Base-by-base conservation (phyloP, 2,329 filamentous ascomycete genomes). In the Bipolaris sorokiniana region DNA sequence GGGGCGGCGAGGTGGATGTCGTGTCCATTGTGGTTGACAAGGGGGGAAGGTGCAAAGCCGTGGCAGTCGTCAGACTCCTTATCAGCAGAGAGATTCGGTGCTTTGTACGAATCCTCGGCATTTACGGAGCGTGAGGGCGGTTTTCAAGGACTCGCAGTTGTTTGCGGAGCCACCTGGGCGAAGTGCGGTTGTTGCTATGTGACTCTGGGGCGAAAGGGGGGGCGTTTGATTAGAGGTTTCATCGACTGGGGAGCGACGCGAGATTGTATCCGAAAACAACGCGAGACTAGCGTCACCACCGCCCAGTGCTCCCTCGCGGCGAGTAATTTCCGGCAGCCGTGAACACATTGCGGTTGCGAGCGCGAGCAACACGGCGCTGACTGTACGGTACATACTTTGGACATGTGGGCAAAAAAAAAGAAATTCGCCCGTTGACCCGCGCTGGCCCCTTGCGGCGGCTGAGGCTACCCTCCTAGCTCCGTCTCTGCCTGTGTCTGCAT, bases 1-100 rank as follows among this genome's bases (percentile, higher is more conserved):
- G 81, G 65, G 81, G 65, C 46, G 71, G 69, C 58, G 80, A 68
- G 82, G 83, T 72, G 55, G 73, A 61, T 37, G 67, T 59, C 31
- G 67, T 58, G 55, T 73, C 71, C 70, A 72, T 72, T 50, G 51
- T 59, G 54, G 56, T 63, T 50, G 59, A 58, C 49, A 66, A 55
- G 62, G 58, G 58, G 22, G 51, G 55, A 11, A 42, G 59, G 51
- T 51, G 62, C 37, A 54, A 34, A 37, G 53, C 53, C 54, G 54
- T 59, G 23, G 56, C 55, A 58, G 59, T 53, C 48, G 51, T 58
- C 13, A 58, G 55, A 58, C 55, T 58, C 40, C 55, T 44, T 54
- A 58, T 58, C 51, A 58, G 55, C 55, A 58, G 51, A 13, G 52
- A 59, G 38, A 58, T 57, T 41, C 58, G 56, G 56, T 64, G 54